Evolutionary conservation across 108 stramenopile species (phyloP), one percentile per base, ranked within the genome.

Genomic region (Schizochytrium sp.): DNA sequence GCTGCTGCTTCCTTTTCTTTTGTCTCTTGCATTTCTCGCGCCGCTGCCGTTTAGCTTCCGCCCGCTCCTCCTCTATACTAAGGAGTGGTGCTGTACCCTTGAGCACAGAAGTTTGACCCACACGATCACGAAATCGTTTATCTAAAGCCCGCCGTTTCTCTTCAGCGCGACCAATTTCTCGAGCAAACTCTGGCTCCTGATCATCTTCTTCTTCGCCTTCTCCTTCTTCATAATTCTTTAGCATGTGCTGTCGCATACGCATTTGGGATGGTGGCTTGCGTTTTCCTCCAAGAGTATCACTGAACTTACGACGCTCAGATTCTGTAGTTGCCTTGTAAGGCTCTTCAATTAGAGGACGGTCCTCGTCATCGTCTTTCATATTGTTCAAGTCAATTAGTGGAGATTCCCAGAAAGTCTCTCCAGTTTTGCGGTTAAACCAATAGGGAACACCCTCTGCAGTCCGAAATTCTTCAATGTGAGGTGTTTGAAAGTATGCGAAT

Each of bases 401-500:
- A 19, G 93, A 57, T 88, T 94, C 94, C 94, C 94, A 94, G 89
- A 93, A 93, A 3, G 94, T 94, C 88, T 94, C 91, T 41, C 94
- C 94, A 13, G 94, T 92, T 41, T 92, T 64, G 5, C 93, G 90
- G 88, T 94, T 90, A 88, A 91, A 93, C 94, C 94, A 94, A 90
- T 94, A 94, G 19, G 93, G 72, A 2, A 94, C 60, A 17, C 94
- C 94, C 57, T 93, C 93, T 61, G 93, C 93, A 2, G 93, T 94
- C 28, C 57, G 53, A 92, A 91, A 94, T 88, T 89, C 57, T 28
- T 91, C 61, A 46, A 91, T 92, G 49, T 72, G 89, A 38, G 92
- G 89, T 56, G 60, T 88, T 89, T 95, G 95, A 72, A 92, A 61
- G 56, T 93, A 95, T 3, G 93, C 94, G 93, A 94, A 95, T 41